Evolutionary conservation across 2,329 filamentous ascomycete species (phyloP), one percentile per base, ranked within the genome.

Genomic region (Penicillium digitatum): DNA sequence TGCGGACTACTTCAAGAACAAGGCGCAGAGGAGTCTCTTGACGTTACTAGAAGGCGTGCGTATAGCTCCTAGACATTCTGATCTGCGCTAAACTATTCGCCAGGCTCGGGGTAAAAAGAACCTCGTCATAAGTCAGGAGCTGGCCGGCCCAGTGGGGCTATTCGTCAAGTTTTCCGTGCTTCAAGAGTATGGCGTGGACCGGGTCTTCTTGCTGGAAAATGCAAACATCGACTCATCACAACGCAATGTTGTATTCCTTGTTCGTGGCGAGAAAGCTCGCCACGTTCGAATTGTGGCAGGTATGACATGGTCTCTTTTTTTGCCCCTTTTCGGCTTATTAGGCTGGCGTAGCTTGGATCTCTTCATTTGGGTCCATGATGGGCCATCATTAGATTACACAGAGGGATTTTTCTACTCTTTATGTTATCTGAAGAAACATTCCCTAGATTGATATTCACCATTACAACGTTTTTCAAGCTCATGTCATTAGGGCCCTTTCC

Each of bases 71-170:
- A 62, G 55, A 55, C 45, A 43, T 56, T 59, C 52, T 45, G 39
- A 55, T 52, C 47, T 32, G 20, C 27, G 48, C 62, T 62, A 67
- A 67, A 66, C 54, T 62, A 59, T 56, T 48, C 48, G 59, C 42
- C 69, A 99, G 94, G 90, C 97, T 62, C 89, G 93, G 71, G 95
- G 95, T 65, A 99, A 97, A 84, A 99, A 99, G 82, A 97, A 96
- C 69, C 81, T 99, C 58, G 89, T 99, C 49, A 87, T 99, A 69
- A 93, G 97, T 73, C 89, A 88, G 74, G 87, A 87, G 66, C 82
- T 99, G 65, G 91, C 93, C 63, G 94, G 93, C 24, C 90, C 92
- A 29, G 83, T 99, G 64, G 90, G 92, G 56, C 82, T 93, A 56
- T 87, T 99, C 63, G 90, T 95, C 76, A 96, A 96, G 73, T 95